A percentile compares a stretch with the other conserved stretches of the same genome.
Conservation (phyloP, 495 filamentous ascomycete species). For the Chaetomidium leptoderma region DNA sequence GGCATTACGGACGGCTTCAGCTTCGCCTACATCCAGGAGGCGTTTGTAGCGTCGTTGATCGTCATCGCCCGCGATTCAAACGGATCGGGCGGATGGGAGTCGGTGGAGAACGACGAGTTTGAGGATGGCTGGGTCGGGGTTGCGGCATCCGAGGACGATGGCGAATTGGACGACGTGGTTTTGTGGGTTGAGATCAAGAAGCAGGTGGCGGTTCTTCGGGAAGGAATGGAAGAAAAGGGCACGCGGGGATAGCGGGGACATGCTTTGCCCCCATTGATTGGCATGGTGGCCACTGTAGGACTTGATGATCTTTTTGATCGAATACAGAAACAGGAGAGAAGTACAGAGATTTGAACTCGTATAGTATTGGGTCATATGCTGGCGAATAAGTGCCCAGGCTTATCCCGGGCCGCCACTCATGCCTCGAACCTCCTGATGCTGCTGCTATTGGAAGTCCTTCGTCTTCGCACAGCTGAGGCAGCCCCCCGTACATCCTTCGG, state of each 20-base stretch:
- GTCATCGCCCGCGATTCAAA: slow-evolving; percentile 41
- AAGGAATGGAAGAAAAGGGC: slow-evolving; percentile 47
- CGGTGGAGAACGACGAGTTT: slow-evolving; percentile 1
- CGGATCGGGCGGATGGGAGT: not conserved
- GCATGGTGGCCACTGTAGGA: not conserved
- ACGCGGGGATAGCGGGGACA: too few relatives aligned
- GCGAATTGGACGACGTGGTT: slow-evolving; percentile 41
- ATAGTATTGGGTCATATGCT: too few relatives aligned
- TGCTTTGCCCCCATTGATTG: not conserved
- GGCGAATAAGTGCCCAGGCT: too few relatives aligned
- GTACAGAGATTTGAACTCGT: too few relatives aligned
- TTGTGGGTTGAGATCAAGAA: slow-evolving; percentile 56
- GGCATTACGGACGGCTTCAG: slow-evolving; percentile 57
- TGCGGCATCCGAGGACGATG: slow-evolving; percentile 24
- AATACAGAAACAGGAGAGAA: slow-evolving; percentile 21
- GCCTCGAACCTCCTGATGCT: slow-evolving; percentile 17
- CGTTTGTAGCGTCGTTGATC: slow-evolving; percentile 56
- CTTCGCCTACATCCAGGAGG: slow-evolving; percentile 65
- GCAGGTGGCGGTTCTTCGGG: slow-evolving; percentile 51
- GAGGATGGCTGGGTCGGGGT: slow-evolving; percentile 24
- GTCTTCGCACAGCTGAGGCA: slow-evolving; percentile 9
- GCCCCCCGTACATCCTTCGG: slow-evolving; percentile 8
- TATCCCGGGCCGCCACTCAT: too few relatives aligned
- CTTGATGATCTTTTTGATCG: not conserved
- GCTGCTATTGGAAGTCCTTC: slow-evolving; percentile 15